Evolutionary conservation across 768 basidiomycete genomes (phyloP).

Genomic region (Pleurotus citrinopileatus): DNA sequence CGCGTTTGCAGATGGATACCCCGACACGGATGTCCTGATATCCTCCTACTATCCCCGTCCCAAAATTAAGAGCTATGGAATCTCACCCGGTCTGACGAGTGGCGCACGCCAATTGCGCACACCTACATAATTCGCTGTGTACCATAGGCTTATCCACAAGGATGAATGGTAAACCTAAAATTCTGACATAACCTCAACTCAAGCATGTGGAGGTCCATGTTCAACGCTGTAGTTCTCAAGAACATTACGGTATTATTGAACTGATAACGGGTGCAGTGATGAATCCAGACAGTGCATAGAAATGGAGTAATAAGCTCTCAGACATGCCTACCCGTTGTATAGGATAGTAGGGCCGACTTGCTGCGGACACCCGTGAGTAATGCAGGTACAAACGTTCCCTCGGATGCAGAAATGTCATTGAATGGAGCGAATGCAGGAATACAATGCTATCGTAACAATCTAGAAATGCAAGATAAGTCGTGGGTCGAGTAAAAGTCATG

Average conservation of each 20-base stretch:
- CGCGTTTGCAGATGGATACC: no score
- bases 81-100: no score
- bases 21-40: no score
- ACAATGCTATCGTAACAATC: constrained; percentile 13
- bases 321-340: not conserved
- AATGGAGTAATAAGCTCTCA: not conserved
- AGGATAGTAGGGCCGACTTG: not conserved
- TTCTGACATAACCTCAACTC: not conserved
- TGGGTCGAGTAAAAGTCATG: not conserved
- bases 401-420: constrained; percentile 8
- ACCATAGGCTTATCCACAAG: no score
- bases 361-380: not conserved
- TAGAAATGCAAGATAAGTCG: constrained; percentile 8
- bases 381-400: not conserved
- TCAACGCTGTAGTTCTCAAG: not conserved
- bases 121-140: no score
- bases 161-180: no score
- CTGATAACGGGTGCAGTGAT: not conserved
- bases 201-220: not conserved
- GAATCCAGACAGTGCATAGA: not conserved
- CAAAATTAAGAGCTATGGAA: no score
- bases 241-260: not conserved
- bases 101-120: no score
- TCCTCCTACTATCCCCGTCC: no score
- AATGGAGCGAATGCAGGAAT: constrained; percentile 1